A percentile compares a stretch with the other conserved stretches of the same genome.
Evolutionary conservation across 1,284 basidiomycete genomes (phyloP).

Genomic region (Microbotryum intermedium): DNA sequence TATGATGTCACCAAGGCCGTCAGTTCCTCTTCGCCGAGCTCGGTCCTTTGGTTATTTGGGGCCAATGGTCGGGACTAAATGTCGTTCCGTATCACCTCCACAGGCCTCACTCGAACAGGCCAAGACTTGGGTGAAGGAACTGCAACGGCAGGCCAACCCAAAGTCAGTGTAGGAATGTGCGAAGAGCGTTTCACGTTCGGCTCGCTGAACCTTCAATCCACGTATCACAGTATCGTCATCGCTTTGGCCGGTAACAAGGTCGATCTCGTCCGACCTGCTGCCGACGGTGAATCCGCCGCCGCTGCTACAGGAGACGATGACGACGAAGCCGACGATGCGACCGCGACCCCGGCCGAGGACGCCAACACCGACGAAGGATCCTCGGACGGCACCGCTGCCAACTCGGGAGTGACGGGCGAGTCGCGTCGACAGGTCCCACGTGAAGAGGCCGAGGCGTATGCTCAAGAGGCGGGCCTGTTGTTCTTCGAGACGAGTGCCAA

Average conservation of each 20-base stretch:
- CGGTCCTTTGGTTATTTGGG: neutral
- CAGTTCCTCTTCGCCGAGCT: neutral
- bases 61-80: neutral
- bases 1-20: conserved; percentile 87
- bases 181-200: no score
- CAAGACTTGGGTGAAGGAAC: conserved; percentile 99
- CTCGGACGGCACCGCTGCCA: conserved; percentile 10
- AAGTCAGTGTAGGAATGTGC: conserved; percentile 38
- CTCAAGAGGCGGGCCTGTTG: conserved; percentile 79
- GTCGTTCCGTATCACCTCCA: neutral
- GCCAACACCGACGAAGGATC: conserved; percentile 9
- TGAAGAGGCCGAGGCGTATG: conserved; percentile 94
- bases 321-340: conserved; percentile 74
- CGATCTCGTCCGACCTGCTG: conserved; percentile 36
- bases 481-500: conserved; percentile 99
- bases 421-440: conserved; percentile 74
- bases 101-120: conserved; percentile 89
- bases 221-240: conserved; percentile 75
- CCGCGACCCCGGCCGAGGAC: conserved; percentile 49
- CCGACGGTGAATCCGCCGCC: conserved; percentile 40
- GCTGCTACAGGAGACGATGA: conserved; percentile 36
- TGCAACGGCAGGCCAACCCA: conserved; percentile 96
- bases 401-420: conserved; percentile 39
- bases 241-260: conserved; percentile 89
- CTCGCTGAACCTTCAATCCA: no score